These are phyloP conservation scores for Eucalyptus microcorys DNA, from an alignment of 345 rosid species.

Conservation along the genomic window DNA sequence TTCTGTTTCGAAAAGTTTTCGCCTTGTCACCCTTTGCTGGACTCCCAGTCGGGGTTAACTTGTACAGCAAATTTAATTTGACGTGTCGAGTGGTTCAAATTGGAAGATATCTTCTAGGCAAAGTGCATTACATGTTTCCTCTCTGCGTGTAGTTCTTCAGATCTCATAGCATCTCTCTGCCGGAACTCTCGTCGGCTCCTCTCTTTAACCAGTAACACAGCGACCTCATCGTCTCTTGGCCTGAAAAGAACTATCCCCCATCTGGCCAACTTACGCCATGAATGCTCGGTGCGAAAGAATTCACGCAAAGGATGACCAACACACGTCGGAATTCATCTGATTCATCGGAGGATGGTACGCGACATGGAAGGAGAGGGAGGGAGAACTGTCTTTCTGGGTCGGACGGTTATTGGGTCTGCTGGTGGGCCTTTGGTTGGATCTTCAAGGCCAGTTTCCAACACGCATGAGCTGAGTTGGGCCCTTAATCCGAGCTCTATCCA, in stretches of 20 bases:
- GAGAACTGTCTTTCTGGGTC: background rate
- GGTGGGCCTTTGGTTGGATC: background rate
- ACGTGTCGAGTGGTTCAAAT: background rate
- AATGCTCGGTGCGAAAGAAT: background rate
- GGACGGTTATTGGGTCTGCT: background rate
- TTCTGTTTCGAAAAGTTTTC: background rate
- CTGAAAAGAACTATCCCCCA: background rate
- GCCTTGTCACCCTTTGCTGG: background rate
- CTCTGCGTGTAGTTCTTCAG: background rate
- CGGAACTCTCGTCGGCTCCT: background rate
- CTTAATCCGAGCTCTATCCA: background rate
- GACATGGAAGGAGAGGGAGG: background rate
- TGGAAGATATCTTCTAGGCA: background rate
- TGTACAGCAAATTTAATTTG: background rate
- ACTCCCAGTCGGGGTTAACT: background rate
- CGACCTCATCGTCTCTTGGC: background rate
- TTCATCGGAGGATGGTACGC: background rate
- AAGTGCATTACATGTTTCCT: background rate
- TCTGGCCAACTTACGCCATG: background rate
- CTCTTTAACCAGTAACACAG: background rate
- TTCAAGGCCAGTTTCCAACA: background rate
- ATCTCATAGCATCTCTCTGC: background rate
- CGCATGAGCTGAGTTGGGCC: background rate
- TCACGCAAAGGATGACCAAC: background rate
- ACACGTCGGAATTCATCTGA: background rate